These are phyloP conservation scores for Lactifluus piperatus DNA, from an alignment of 768 basidiomycete species.

Conservation along the genomic window DNA sequence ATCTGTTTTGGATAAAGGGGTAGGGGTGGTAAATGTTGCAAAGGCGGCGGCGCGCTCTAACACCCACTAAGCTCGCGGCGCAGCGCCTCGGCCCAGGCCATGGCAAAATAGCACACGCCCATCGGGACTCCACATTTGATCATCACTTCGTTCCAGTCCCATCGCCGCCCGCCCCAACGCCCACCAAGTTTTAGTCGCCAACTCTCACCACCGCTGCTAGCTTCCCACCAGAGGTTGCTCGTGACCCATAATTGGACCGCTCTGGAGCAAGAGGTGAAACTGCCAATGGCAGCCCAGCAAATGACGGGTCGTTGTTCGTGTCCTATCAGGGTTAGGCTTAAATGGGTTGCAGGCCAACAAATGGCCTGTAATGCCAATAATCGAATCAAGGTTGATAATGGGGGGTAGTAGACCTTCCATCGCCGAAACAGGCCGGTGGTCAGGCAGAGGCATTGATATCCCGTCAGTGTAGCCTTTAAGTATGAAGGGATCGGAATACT, in stretches of 20 bases:
- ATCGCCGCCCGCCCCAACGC: conserved; percentile 52
- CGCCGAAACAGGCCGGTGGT: conserved; percentile 84
- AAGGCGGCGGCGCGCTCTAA: not conserved
- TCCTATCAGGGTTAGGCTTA: conserved; percentile 70
- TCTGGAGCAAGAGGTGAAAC: conserved; percentile 75
- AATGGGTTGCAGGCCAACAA: conserved; percentile 90
- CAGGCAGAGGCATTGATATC: conserved; percentile 78
- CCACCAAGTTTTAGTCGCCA: conserved; percentile 24
- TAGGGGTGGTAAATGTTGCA: not conserved
- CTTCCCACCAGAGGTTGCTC: conserved; percentile 53
- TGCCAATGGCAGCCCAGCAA: conserved; percentile 86
- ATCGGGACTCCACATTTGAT: conserved; percentile 66
- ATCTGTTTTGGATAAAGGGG: conserved; percentile 3
- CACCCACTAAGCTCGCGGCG: conserved; percentile 30
- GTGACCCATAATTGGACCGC: conserved; percentile 95
- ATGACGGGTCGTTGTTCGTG: conserved; percentile 65
- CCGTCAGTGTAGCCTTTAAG: conserved; percentile 76
- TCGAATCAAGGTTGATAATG: conserved; percentile 81
- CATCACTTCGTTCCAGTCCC: conserved; percentile 75
- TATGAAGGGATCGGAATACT: not conserved
- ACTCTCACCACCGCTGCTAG: conserved; percentile 7
- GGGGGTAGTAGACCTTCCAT: conserved; percentile 88
- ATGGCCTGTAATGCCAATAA: conserved; percentile 90
- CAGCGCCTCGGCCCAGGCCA: conserved; percentile 58
- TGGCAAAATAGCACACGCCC: conserved; percentile 65